Conservation (phyloP, 1,284 basidiomycete species). For the Malassezia obtusa region DNA sequence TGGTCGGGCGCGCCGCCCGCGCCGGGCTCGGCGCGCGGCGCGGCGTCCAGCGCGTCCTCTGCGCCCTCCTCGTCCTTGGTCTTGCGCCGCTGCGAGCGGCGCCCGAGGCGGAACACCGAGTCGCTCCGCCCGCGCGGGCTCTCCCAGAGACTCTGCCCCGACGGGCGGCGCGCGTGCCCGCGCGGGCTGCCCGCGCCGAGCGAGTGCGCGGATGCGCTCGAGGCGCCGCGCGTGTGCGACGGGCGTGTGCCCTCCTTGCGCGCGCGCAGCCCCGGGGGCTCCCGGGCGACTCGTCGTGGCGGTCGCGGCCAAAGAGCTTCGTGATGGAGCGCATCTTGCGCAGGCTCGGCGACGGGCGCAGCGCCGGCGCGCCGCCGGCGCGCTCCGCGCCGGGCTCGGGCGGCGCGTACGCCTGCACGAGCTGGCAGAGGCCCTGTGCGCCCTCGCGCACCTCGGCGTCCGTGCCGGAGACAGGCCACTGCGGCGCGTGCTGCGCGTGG, state of each 20-base stretch:
- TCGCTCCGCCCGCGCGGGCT: neutral
- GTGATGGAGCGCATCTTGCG: slow-evolving; percentile 11
- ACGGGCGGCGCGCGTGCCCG: neutral
- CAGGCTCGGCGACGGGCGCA: neutral
- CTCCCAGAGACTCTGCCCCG: neutral
- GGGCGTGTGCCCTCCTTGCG: neutral
- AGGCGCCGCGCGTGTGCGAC: slow-evolving; percentile 1
- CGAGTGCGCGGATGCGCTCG: neutral
- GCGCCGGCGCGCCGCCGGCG: neutral
- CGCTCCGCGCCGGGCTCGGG: neutral
- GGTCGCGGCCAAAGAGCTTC: neutral
- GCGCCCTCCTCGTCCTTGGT: neutral
- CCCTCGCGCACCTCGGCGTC: slow-evolving; percentile 3
- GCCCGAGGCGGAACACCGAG: neutral
- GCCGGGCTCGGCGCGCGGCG: neutral
- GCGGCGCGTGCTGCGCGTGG: neutral
- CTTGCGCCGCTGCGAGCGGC: neutral
- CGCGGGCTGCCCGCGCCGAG: neutral
- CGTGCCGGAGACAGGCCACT: neutral
- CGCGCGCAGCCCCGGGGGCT: neutral
- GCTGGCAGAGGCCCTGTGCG: neutral
- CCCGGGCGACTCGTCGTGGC: neutral
- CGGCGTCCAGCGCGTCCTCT: neutral
- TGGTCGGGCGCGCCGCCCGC: neutral
- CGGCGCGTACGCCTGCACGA: neutral